Evolutionary conservation across 176 grass and related monocot genomes (phyloP).

Genomic region (Ensete ventricosum): DNA sequence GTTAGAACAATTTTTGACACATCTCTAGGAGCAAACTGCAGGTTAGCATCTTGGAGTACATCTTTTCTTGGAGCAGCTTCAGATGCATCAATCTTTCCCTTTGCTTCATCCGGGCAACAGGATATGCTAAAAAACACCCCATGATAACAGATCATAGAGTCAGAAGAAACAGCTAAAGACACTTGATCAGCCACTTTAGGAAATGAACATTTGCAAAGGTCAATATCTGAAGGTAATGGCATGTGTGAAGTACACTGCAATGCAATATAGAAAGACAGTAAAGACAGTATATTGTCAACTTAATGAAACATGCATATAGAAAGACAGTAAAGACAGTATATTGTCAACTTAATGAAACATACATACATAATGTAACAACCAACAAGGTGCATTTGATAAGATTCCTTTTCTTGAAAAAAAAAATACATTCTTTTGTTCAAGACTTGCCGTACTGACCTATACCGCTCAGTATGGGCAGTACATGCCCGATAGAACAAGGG

Average conservation of each 20-base stretch:
- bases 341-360: not conserved
- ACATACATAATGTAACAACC: too few relatives aligned
- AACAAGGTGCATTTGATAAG: too few relatives aligned
- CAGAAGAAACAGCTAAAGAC: constrained; percentile 33
- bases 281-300: not conserved
- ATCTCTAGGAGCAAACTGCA: constrained; percentile 64
- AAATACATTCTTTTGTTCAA: too few relatives aligned
- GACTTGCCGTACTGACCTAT: too few relatives aligned
- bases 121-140: not conserved
- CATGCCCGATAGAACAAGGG: too few relatives aligned
- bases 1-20: constrained; percentile 53
- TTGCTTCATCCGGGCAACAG: constrained; percentile 36
- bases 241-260: constrained; percentile 71
- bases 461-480: too few relatives aligned
- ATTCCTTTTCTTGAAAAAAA: too few relatives aligned
- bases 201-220: constrained; percentile 57
- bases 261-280: constrained; percentile 29
- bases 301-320: constrained; percentile 13
- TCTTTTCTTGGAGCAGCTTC: too few relatives aligned
- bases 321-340: not conserved
- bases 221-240: constrained; percentile 63
- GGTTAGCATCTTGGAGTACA: constrained; percentile 31
- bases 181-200: constrained; percentile 34
- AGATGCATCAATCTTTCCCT: not conserved
- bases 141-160: constrained; percentile 2